Evolutionary conservation across 1,139 yeast species (phyloP).

Genomic region (Suhomyces coccinellae): DNA sequence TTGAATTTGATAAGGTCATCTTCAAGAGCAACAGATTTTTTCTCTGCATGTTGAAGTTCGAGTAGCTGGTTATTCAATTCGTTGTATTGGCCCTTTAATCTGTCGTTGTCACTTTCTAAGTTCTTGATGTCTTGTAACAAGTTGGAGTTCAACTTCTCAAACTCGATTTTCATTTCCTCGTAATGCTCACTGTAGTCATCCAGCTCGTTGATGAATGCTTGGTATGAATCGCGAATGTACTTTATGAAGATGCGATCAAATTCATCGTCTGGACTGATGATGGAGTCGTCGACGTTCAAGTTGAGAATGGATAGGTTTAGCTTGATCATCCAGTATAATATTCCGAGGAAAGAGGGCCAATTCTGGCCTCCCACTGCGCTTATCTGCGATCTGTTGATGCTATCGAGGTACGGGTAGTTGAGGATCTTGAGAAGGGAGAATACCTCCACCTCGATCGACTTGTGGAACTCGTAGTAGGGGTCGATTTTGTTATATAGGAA

Average conservation of each 20-base stretch:
- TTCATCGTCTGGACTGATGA: conserved; percentile 40
- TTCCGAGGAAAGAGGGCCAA: conserved; percentile 83
- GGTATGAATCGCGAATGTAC: conserved; percentile 68
- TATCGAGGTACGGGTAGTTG: conserved; percentile 78
- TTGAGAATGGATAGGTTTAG: conserved; percentile 51
- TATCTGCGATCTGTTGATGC: conserved; percentile 78
- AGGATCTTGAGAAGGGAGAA: conserved; percentile 62
- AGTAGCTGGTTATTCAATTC: conserved; percentile 26
- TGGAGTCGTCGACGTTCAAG: conserved; percentile 30
- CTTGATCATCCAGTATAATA: conserved; percentile 77
- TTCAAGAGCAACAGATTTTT: conserved; percentile 64
- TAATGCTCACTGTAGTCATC: conserved; percentile 60
- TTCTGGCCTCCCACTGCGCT: conserved; percentile 91
- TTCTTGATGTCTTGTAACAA: conserved; percentile 39
- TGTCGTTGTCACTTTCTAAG: conserved; percentile 44
- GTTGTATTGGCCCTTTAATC: conserved; percentile 32
- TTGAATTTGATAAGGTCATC: conserved; percentile 71
- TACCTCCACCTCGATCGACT: conserved; percentile 74
- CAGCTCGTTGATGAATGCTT: conserved; percentile 60
- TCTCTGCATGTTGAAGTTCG: conserved; percentile 47
- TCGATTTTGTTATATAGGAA: conserved; percentile 77
- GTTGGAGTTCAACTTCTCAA: conserved; percentile 39
- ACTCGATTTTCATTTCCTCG: conserved; percentile 57
- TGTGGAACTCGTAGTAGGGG: conserved; percentile 72
- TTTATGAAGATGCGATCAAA: conserved; percentile 63